Conservation (phyloP, 805 yeast genomes). For the Candida schatavii region DNA sequence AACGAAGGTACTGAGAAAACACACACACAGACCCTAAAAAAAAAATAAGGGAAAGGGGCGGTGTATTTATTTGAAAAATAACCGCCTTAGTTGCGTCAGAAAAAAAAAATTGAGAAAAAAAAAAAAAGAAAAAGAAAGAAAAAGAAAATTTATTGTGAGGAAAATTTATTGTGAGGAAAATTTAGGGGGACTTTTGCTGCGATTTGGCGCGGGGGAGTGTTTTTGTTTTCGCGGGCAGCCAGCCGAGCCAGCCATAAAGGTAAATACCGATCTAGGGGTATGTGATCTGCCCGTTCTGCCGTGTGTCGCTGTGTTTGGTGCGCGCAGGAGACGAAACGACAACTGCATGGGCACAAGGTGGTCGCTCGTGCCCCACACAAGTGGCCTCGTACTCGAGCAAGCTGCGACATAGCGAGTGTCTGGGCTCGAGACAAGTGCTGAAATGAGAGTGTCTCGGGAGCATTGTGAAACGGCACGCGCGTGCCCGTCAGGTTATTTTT, state of each 20-base stretch:
- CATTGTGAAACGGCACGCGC: background rate
- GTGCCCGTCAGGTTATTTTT: background rate
- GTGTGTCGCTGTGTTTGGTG: background rate
- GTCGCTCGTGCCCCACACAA: too few relatives aligned
- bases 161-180: background rate
- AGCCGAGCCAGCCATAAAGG: slow-evolving; percentile 1
- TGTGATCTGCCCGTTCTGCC: background rate
- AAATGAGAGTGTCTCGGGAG: background rate
- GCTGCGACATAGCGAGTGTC: too few relatives aligned
- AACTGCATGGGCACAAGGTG: too few relatives aligned
- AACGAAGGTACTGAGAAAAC: slow-evolving; percentile 12
- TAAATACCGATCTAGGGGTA: background rate
- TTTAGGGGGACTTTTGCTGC: background rate
- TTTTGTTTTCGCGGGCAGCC: background rate
- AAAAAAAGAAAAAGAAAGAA: background rate
- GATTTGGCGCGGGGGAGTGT: background rate
- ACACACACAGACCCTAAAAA: slow-evolving; percentile 5
- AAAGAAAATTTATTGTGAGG: background rate
- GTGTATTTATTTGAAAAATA: slow-evolving; percentile 4
- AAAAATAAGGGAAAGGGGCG: slow-evolving; percentile 5
- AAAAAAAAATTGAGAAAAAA: background rate
- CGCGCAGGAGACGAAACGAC: too few relatives aligned
- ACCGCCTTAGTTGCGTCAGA: slow-evolving; percentile 5
- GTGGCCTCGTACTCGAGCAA: too few relatives aligned
- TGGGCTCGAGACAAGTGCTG: too few relatives aligned